Base-by-base conservation (phyloP, 306 rosid species). In the Neltuma alba region DNA sequence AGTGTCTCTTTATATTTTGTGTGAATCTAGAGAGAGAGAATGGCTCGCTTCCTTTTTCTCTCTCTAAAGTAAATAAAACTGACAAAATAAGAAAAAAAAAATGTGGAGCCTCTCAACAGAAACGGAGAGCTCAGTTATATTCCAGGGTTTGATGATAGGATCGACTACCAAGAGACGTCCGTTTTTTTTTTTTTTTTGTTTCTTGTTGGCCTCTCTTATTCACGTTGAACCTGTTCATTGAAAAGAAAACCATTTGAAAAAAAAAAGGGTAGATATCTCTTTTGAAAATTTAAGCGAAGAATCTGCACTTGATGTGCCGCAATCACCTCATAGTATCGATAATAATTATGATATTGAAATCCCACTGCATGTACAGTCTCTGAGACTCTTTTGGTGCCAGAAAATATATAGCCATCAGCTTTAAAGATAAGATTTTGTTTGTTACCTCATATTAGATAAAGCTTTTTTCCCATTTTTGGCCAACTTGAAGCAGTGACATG, bases 161-260 rank as follows among this genome's bases (percentile, higher is more conserved):
- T 10, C 44, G 13, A 40, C 13, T 9, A 40, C 44, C 44, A 40
- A 40, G 44, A 40, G 44, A 10, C 44, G 13, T 40, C 0, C 44
- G 2, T 40, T 40, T 40, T 40, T 10, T 40, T 4, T 40, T 40
- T 10, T 10, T 34, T 52, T 10, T 54, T 68, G 8, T 68, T 4
- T 33, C 4, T 4, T 40, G 6, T 9, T 12, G 31, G 6, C 0
- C 13, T 12, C 30, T 40, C 44, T 40, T 40, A 9, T 40, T 40
- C 44, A 40, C 44, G 13, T 40, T 40, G 44, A 40, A 25, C 23
- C 74, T 70, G n/a, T 70, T 70, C 74, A 70, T 44, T 27, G 58
- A 45, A 70, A 70, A 70, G 23, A 7, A 30, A 30, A 20, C 16
- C 64, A 57, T 10, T 1, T 7, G 16, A 23, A 7, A 70, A 27